Conservation (phyloP, 78 protist species). For the Monocercomonoides exilis region DNA sequence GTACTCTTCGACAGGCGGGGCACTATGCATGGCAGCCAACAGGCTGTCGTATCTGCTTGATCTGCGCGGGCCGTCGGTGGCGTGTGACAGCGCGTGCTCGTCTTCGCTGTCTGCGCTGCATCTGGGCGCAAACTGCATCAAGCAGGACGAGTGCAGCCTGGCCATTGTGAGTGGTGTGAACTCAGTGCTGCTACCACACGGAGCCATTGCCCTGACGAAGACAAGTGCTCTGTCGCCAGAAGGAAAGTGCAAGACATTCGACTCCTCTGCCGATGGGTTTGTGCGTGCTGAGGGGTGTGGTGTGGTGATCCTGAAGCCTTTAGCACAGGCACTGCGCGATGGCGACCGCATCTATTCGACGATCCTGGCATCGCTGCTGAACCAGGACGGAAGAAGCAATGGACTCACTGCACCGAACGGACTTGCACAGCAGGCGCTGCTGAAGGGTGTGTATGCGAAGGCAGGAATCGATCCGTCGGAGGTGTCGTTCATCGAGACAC, state of each 20-base stretch:
- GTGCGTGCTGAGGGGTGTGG: slow-evolving; percentile 21
- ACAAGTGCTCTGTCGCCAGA: slow-evolving; percentile 8
- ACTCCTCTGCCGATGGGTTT: slow-evolving; percentile 11
- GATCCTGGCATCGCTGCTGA: background rate
- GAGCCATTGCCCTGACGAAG: background rate
- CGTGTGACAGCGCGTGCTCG: slow-evolving; percentile 29
- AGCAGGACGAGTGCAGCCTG: background rate
- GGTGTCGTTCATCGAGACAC: slow-evolving; percentile 22
- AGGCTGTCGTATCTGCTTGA: slow-evolving; percentile 19
- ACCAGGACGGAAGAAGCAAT: slow-evolving; percentile 29
- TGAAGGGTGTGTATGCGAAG: background rate
- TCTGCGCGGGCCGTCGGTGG: slow-evolving; percentile 24
- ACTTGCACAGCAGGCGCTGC: slow-evolving; percentile 15
- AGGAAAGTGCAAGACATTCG: slow-evolving; percentile 23
- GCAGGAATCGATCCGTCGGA: background rate
- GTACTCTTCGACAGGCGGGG: background rate
- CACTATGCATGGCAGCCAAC: slow-evolving; percentile 17
- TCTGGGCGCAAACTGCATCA: background rate
- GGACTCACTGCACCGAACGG: slow-evolving; percentile 29
- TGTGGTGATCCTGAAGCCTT: slow-evolving; percentile 19
- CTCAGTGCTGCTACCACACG: background rate
- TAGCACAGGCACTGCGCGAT: background rate
- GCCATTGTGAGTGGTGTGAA: slow-evolving; percentile 20
- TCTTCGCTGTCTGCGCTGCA: slow-evolving; percentile 19
- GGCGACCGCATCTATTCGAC: background rate